Base-by-base conservation (phyloP, 2,329 filamentous ascomycete species). In the Aspergillus sp. region DNA sequence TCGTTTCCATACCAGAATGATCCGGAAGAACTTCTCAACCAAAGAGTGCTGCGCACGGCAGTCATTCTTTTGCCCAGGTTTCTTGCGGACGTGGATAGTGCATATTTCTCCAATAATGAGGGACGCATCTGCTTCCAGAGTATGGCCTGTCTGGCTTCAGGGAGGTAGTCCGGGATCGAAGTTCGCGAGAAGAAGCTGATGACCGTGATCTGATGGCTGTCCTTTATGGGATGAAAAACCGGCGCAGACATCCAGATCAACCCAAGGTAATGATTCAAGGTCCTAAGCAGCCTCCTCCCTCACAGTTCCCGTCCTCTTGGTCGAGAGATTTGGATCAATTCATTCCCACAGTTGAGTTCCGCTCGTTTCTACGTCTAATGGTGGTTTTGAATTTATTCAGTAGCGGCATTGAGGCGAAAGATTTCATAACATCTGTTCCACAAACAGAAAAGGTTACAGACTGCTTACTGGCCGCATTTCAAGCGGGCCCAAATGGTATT, bases 1-100 rank as follows among this genome's bases (percentile, higher is more conserved):
- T 44, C 35, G 8, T 44, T 44, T 30, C 43, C 35, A 27, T 44
- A 40, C 34, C 43, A 44, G 33, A 44, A 44, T 38, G 43, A 44
- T 32, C 33, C 43, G 10, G 33, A 40, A 7, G 10, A 7, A 12
- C n/a, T n/a, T 27, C 10, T 44, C 12, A 30, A 7, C 10, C 43
- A 28, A 4, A 10, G 28, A 7, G 43, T 44, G 3, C 43, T 38
- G 33, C 35, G 43, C 9, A 44, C 34, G 28, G 43, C 27, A n/a
- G 29, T 44, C 12, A 32, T 38, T 5, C 34, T 44, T 4, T 26
- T 44, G 10, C 27, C 34, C 5, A 34, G n/a, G 8, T 34, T 10
- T 34, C 32, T 34, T 7, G 32, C 3, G 32, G 9, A 26, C 4
- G 9, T 43, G 4, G 12, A 43, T 43, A 30, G 29, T 33, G 41